Base-by-base conservation (phyloP, 2,329 filamentous ascomycete genomes). In the Raffaelea deltoideospora region DNA sequence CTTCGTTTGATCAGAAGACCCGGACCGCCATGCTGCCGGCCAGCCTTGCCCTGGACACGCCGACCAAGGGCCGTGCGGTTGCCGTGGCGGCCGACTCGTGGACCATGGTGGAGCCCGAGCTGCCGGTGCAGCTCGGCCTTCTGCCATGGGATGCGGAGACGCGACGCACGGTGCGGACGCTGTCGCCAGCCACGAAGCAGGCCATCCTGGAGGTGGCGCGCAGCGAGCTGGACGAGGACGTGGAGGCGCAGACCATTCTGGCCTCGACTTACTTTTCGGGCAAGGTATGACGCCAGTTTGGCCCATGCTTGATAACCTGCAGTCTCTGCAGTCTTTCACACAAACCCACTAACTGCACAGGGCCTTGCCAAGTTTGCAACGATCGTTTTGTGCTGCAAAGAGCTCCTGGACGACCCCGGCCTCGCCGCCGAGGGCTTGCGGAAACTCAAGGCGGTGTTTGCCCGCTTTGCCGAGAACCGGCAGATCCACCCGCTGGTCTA, bases 221-320 rank as follows among this genome's bases (percentile, higher is more conserved):
- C n/a, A 68, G 65, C 17, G 90, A 98, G 53, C 36, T 46, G 1
- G 68, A 72, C 1, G 78, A 90, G 55, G 69, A 86, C 51, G 83
- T 95, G 56, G 56, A 63, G n/a, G 60, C 62, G 0, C 78, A 90
- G 50, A 74, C 75, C 5, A 72, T 90, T 44, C 62, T 83, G 26
- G 72, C 88, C 52, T 93, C 85, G 27, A 87, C 94, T 75, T 96
- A 96, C 57, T 95, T 79, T 55, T 82, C 81, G 47, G 90, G 90
- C 47, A 96, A 88, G 64, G 79, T 69, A 41, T 4, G n/a, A n/a
- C n/a, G 23, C 8, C 13, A 26, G 23, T 26, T 8, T 26, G 23
- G 23, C 23, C 8, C 46, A 55, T 41, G n/a, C 13, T 30, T 15
- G 11, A 8, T 15, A 3, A 8, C 7, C n/a, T n/a, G n/a, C n/a